Evolutionary conservation across 2,329 filamentous ascomycete genomes (phyloP).

Genomic region (Rutstroemia sp.): DNA sequence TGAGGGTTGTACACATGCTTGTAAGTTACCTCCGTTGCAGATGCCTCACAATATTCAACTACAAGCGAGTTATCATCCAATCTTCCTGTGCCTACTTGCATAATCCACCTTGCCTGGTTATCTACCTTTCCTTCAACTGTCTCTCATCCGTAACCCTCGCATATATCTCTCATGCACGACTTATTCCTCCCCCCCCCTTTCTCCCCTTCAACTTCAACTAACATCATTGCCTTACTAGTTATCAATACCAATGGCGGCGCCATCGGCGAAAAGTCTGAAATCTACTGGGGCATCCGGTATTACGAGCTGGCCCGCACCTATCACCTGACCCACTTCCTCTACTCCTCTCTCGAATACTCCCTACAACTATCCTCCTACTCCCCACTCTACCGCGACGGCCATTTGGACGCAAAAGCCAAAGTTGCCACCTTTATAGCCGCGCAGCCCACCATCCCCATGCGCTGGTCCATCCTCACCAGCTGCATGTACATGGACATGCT

Average conservation of each 20-base stretch:
- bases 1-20: slow-evolving; percentile 30
- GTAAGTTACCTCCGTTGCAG: background rate
- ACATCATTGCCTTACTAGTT: slow-evolving; percentile 9
- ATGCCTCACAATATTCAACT: too few species aligned
- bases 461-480: slow-evolving; percentile 26
- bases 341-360: slow-evolving; percentile 33
- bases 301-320: slow-evolving; percentile 27
- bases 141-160: background rate
- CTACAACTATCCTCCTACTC: slow-evolving; percentile 33
- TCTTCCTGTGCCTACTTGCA: too few species aligned
- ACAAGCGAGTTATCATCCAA: too few species aligned
- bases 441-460: slow-evolving; percentile 13
- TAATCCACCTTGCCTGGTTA: background rate
- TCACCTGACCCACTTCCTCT: slow-evolving; percentile 28
- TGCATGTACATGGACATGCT: slow-evolving; percentile 29
- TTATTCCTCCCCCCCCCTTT: background rate
- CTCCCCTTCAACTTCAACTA: background rate
- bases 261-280: slow-evolving; percentile 28
- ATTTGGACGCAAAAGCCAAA: slow-evolving; percentile 35
- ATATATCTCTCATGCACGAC: background rate
- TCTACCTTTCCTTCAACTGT: too few species aligned
- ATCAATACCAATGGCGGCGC: slow-evolving; percentile 38
- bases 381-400: slow-evolving; percentile 31
- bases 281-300: slow-evolving; percentile 32
- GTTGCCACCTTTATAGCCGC: slow-evolving; percentile 22